phyloP scores from a whole-genome alignment of 2,329 filamentous ascomycete species.

The Hymenoscyphus fructigenus region DNA sequence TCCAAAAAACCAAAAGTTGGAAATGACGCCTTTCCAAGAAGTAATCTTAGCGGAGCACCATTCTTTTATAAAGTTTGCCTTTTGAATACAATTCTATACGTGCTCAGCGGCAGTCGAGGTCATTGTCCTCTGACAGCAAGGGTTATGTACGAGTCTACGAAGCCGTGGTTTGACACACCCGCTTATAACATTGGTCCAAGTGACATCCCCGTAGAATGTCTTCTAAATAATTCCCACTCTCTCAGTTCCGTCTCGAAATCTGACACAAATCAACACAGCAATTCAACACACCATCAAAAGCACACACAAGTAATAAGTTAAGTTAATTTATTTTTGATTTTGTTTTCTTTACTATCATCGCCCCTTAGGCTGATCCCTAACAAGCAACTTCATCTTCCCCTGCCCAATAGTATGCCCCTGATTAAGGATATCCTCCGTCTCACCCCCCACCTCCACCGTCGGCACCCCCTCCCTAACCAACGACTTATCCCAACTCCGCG shows the following conservation, averaged over 20 bases:
- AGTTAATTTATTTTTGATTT: constrained; percentile 6
- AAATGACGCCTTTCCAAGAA: no score
- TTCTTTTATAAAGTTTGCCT: no score
- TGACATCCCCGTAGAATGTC: no score
- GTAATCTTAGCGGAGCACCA: no score
- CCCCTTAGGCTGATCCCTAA: constrained; percentile 47
- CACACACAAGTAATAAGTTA: not conserved
- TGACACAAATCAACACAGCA: not conserved
- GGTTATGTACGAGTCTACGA: no score
- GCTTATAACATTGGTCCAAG: not conserved
- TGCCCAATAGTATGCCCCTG: constrained; percentile 68
- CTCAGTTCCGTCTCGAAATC: not conserved
- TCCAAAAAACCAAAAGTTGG: no score
- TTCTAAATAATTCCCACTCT: no score
- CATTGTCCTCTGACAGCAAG: no score
- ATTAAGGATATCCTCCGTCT: constrained; percentile 55
- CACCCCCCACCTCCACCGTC: constrained; percentile 37
- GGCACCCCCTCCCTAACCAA: constrained; percentile 47
- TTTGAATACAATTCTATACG: no score
- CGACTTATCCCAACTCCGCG: constrained; percentile 65
- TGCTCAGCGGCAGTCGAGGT: no score
- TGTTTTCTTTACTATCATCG: constrained; percentile 12
- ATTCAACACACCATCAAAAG: not conserved
- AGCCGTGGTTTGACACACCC: no score
- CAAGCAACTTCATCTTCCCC: constrained; percentile 64